phyloP scores from a whole-genome alignment of 1,284 basidiomycete genomes.

The Rugiboletus extremiorientalis region DNA sequence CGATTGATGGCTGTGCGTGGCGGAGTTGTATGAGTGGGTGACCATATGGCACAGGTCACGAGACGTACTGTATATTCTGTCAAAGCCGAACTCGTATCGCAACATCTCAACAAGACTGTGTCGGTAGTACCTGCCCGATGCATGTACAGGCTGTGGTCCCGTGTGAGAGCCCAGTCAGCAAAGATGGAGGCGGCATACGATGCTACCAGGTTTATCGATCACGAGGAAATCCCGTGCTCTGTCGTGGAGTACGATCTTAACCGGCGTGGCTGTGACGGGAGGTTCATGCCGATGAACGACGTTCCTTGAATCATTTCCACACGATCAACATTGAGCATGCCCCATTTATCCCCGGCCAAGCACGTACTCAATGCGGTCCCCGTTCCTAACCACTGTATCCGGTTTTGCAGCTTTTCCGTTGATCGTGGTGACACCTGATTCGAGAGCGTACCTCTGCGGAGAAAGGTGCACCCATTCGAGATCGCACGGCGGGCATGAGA shows the following conservation, averaged over 20 bases:
- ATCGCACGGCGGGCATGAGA: not conserved
- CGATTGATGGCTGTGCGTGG: slow-evolving; percentile 82
- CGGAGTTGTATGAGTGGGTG: not conserved
- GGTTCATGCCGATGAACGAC: slow-evolving; percentile 96
- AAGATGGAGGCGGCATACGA: slow-evolving; percentile 46
- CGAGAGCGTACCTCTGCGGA: slow-evolving; percentile 80
- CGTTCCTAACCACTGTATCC: slow-evolving; percentile 80
- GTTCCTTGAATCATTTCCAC: slow-evolving; percentile 55
- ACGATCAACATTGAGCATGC: not conserved
- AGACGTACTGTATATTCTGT: slow-evolving; percentile 80
- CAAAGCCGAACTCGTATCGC: slow-evolving; percentile 80
- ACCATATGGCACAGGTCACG: not conserved
- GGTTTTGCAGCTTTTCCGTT: slow-evolving; percentile 85
- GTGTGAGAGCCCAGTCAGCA: not conserved
- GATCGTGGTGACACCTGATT: slow-evolving; percentile 93
- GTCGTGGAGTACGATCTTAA: slow-evolving; percentile 81
- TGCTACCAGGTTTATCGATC: slow-evolving; percentile 93
- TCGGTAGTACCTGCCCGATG: slow-evolving; percentile 84
- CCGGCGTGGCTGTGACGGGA: slow-evolving; percentile 85
- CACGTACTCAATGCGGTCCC: slow-evolving; percentile 87
- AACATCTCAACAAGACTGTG: slow-evolving; percentile 90
- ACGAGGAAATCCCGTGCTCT: slow-evolving; percentile 83
- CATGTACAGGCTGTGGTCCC: slow-evolving; percentile 74
- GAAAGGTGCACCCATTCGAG: not conserved
- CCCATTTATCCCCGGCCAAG: not conserved